Conservation (phyloP, 176 grass and related monocot species). For the Bonia amplexicaulis region DNA sequence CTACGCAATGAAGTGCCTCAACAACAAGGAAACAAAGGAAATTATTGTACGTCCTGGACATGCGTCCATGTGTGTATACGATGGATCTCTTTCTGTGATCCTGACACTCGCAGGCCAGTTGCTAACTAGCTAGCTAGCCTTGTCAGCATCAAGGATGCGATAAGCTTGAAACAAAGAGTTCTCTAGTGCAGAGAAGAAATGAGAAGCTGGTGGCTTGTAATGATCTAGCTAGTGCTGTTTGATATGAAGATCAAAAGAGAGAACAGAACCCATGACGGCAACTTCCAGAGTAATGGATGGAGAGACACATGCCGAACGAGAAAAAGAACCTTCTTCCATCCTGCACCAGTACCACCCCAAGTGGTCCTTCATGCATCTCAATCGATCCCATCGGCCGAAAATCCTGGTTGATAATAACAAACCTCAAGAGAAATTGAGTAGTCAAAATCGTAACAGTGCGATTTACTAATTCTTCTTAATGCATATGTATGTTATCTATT, state of each 20-base stretch:
- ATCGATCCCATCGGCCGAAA: neutral
- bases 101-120: neutral
- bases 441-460: no score
- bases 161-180: neutral
- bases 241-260: slow-evolving; percentile 9
- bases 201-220: neutral
- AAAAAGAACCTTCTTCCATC: slow-evolving; percentile 22
- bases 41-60: neutral
- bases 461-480: no score
- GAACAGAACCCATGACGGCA: slow-evolving; percentile 22
- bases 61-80: neutral
- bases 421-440: neutral
- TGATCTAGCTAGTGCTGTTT: neutral
- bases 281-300: slow-evolving; percentile 1
- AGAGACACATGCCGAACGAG: slow-evolving; percentile 3
- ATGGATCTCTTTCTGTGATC: neutral
- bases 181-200: neutral
- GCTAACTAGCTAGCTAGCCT: no score
- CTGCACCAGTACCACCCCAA: neutral
- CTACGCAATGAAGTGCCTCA: slow-evolving; percentile 14
- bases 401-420: neutral
- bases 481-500: no score
- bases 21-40: neutral
- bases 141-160: neutral
- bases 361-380: neutral